Base-by-base conservation (phyloP, 495 filamentous ascomycete genomes). In the Xylaria scruposa region DNA sequence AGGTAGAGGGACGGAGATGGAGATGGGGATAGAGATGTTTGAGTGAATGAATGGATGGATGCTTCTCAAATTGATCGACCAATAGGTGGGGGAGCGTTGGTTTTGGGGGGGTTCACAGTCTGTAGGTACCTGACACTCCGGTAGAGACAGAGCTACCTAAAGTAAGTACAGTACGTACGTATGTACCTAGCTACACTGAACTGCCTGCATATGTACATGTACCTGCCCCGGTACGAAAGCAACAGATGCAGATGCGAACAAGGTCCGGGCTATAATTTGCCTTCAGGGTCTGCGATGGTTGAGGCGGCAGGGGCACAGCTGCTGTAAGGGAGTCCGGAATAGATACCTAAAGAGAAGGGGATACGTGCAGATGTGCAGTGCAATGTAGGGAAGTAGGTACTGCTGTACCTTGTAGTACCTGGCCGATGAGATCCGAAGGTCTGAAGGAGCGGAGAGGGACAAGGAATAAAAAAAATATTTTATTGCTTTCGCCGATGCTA, bases 11-110 rank as follows among this genome's bases (percentile, higher is more conserved):
- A 65, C 59, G 70, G 70, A 71, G 70, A 71, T 56, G 70, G 70
- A 71, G 70, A 71, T 71, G 70, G 70, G 69, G 70, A 71, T 63
- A 26, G 60, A 44, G 60, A 44, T 71, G 53, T 67, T 71, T 59
- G 53, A 44, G 58, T 68, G 13, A 21, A 46, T 36, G 19, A n/a
- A 67, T 65, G 68, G 60, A 71, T 58, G 69, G 36, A 38, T 38
- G 36, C 36, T 31, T 38, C 31, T 65, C 49, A 71, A 58, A 65
- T 65, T 71, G 69, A 63, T 53, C 56, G 58, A 40, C 58, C 46
- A 49, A 51, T 56, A 33, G 47, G 31, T 31, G 31, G 47, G 64
- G 31, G 53, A 38, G 36, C 24, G 5, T 19, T 31, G 40, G 21
- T 36, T 21, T 68, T 38, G 33, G 53, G 51, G 38, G 40, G 10